These are phyloP conservation scores for Nannizzia gypsea DNA, from an alignment of 2,329 filamentous ascomycete species.

Conservation along the genomic window DNA sequence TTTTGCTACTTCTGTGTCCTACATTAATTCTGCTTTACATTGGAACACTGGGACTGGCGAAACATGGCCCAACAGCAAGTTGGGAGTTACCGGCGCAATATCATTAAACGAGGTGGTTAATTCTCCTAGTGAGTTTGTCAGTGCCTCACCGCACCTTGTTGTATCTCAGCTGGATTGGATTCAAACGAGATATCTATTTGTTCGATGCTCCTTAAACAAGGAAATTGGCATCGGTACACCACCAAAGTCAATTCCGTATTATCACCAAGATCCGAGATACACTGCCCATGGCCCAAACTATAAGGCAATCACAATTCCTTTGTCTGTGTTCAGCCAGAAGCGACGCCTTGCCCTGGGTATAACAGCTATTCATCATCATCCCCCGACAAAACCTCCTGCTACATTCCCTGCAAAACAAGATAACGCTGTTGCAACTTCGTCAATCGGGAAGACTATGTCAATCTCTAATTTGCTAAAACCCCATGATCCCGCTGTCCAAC, in stretches of 20 bases:
- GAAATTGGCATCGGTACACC: not conserved
- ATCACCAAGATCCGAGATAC: conserved; percentile 27
- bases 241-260: conserved; percentile 14
- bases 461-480: not conserved
- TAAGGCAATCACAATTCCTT: conserved; percentile 39
- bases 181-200: conserved; percentile 75
- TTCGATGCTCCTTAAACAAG: conserved; percentile 27
- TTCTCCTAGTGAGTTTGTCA: conserved; percentile 49
- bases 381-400: not conserved
- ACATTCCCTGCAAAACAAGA: not conserved
- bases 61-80: conserved; percentile 55
- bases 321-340: conserved; percentile 39
- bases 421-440: no score
- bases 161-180: conserved; percentile 73
- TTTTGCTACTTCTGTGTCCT: conserved; percentile 45
- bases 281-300: conserved; percentile 32
- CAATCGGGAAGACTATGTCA: not conserved
- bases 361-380: not conserved
- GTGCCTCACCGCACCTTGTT: conserved; percentile 51
- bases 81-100: conserved; percentile 50
- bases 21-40: conserved; percentile 25
- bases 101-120: conserved; percentile 83
- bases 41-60: not conserved
- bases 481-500: not conserved
- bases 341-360: conserved; percentile 22